These are phyloP conservation scores for Pelargonium cotyledonis DNA, from an alignment of 441 rosid genomes.

Conservation along the genomic window DNA sequence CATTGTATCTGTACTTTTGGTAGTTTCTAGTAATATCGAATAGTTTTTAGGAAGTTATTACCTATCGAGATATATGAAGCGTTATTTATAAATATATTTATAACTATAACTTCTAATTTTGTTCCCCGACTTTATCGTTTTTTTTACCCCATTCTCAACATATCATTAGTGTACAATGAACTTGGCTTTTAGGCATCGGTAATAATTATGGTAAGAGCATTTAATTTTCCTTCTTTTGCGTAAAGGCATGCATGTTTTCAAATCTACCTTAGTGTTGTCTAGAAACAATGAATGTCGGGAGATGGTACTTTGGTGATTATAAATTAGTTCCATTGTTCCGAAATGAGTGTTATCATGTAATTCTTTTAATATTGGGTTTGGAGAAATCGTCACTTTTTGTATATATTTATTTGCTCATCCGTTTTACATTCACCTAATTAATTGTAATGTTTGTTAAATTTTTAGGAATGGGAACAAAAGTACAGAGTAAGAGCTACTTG, in stretches of 20 bases:
- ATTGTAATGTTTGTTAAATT: conserved; percentile 6
- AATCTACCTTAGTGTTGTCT: too few relatives aligned
- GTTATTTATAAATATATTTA: too few relatives aligned
- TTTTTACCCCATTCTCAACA: background rate
- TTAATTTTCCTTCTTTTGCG: background rate
- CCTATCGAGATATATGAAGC: too few relatives aligned
- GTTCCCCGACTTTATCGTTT: too few relatives aligned
- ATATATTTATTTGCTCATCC: background rate
- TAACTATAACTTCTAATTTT: too few relatives aligned
- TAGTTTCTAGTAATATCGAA: too few relatives aligned
- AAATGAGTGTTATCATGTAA: background rate
- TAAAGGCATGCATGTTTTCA: background rate
- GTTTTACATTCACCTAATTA: background rate
- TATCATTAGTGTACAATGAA: background rate
- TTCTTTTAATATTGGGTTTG: background rate
- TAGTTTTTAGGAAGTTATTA: too few relatives aligned
- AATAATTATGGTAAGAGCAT: background rate
- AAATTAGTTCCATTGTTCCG: background rate
- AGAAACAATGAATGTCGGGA: background rate
- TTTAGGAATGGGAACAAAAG: conserved; percentile 89
- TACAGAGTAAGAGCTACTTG: conserved; percentile 61
- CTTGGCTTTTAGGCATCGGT: background rate
- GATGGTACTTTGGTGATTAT: background rate
- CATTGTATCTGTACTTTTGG: too few relatives aligned
- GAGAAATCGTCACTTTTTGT: background rate